phyloP scores from a whole-genome alignment of 805 yeast species.

The Ogataea nonfermentans region DNA sequence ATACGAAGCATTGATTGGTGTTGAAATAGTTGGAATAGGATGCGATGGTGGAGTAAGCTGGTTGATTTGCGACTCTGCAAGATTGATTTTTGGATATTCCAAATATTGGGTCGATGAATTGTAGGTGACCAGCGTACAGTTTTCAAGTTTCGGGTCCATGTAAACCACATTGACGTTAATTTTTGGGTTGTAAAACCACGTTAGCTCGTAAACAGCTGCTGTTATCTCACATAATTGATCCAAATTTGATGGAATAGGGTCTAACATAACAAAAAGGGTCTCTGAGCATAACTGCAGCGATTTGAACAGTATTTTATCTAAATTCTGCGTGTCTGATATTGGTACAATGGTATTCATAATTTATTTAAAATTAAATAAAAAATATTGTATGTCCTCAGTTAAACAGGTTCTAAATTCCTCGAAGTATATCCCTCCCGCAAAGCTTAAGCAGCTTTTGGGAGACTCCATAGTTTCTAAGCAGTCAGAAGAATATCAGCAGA shows the following conservation, averaged over 20 bases:
- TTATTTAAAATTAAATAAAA: no score
- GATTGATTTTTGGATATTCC: not conserved
- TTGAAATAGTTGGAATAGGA: not conserved
- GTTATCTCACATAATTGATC: not conserved
- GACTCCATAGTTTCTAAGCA: constrained; percentile 16
- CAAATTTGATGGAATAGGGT: not conserved
- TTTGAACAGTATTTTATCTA: not conserved
- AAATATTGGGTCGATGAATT: not conserved
- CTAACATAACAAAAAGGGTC: not conserved
- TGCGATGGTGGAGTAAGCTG: not conserved
- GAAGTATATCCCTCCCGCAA: constrained; percentile 54
- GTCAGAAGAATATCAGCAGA: constrained; percentile 44
- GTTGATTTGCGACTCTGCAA: not conserved
- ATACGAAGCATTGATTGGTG: constrained; percentile 1
- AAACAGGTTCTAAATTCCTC: constrained; percentile 43
- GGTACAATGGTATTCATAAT: constrained; percentile 5
- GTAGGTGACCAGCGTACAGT: not conserved
- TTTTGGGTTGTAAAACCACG: constrained; percentile 1
- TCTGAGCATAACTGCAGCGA: not conserved
- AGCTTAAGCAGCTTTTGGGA: constrained; percentile 42
- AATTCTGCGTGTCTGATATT: not conserved
- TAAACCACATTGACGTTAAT: constrained; percentile 3
- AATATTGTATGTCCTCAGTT: constrained; percentile 24
- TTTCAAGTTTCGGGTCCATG: not conserved
- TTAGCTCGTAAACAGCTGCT: constrained; percentile 1